Conservation (phyloP, 2,329 filamentous ascomycete species). For the Colletotrichum orchidophilum region DNA sequence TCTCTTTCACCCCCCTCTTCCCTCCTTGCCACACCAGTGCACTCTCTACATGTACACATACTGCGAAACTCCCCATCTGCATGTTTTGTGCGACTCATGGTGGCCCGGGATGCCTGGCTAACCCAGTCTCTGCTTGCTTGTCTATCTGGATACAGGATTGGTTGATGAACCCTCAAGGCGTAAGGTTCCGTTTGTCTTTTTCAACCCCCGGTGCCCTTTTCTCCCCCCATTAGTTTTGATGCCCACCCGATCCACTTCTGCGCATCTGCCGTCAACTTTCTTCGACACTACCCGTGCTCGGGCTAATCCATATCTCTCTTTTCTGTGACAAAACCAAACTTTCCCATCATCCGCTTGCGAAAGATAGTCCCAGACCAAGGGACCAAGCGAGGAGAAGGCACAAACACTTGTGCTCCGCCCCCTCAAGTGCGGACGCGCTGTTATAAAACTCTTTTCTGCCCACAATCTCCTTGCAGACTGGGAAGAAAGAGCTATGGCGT, state of each 20-base stretch:
- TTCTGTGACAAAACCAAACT: neutral
- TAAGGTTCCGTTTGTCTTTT: neutral
- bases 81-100: too few species aligned
- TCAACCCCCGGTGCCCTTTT: conserved; percentile 2
- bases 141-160: neutral
- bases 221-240: neutral
- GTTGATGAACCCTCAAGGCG: neutral
- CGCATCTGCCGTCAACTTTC: conserved; percentile 11
- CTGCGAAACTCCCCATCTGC: too few species aligned
- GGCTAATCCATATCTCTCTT: neutral
- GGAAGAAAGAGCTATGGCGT: conserved; percentile 8
- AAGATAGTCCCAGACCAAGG: neutral
- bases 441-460: neutral
- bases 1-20: neutral
- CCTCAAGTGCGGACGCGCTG: neutral
- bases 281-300: neutral
- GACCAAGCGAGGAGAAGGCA: neutral
- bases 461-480: neutral
- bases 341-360: neutral
- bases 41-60: too few species aligned
- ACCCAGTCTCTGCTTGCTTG: neutral
- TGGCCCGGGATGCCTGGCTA: neutral
- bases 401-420: neutral
- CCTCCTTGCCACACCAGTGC: neutral
- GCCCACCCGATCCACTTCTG: conserved; percentile 16